These are phyloP conservation scores for Tolypocladium capitatum DNA, from an alignment of 2,329 filamentous ascomycete genomes.

Conservation along the genomic window DNA sequence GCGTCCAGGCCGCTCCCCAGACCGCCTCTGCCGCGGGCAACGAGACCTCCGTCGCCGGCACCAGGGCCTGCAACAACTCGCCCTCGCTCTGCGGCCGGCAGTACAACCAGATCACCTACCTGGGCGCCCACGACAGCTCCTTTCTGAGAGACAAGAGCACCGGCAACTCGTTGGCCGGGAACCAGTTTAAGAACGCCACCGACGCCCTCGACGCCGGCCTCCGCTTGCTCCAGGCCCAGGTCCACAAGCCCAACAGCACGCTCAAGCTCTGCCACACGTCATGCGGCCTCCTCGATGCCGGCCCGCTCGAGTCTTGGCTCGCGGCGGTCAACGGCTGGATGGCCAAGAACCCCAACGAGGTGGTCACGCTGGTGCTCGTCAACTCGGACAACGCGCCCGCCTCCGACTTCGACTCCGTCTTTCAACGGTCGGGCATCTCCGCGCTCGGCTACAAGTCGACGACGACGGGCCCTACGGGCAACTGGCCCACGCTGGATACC, in stretches of 20 bases:
- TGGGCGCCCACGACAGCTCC: constrained; percentile 63
- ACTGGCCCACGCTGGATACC: constrained; percentile 59
- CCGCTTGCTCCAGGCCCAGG: constrained; percentile 57
- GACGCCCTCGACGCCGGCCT: constrained; percentile 58
- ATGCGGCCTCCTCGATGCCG: constrained; percentile 57
- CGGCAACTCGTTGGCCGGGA: constrained; percentile 49
- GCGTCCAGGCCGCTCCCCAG: constrained; percentile 13
- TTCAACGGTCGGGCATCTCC: constrained; percentile 45
- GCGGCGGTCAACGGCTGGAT: constrained; percentile 53
- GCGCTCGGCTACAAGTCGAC: constrained; percentile 46
- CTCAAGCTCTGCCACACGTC: constrained; percentile 59
- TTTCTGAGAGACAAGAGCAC: constrained; percentile 55
- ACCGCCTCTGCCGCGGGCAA: background rate
- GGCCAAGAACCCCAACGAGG: constrained; percentile 55
- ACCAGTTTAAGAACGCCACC: constrained; percentile 64
- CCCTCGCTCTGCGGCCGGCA: constrained; percentile 55
- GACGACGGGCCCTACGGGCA: constrained; percentile 23
- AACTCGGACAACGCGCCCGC: constrained; percentile 50
- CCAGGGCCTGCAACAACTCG: constrained; percentile 64
- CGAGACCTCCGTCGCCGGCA: constrained; percentile 2
- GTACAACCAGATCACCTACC: constrained; percentile 66
- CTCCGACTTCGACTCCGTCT: constrained; percentile 39
- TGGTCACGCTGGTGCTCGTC: constrained; percentile 61
- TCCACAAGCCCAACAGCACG: constrained; percentile 46
- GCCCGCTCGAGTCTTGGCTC: constrained; percentile 52